Percentiles rank a stretch among this genome's conserved stretches.
phyloP scores from a whole-genome alignment of 768 basidiomycete species.

The Phlebiopsis gigantea region DNA sequence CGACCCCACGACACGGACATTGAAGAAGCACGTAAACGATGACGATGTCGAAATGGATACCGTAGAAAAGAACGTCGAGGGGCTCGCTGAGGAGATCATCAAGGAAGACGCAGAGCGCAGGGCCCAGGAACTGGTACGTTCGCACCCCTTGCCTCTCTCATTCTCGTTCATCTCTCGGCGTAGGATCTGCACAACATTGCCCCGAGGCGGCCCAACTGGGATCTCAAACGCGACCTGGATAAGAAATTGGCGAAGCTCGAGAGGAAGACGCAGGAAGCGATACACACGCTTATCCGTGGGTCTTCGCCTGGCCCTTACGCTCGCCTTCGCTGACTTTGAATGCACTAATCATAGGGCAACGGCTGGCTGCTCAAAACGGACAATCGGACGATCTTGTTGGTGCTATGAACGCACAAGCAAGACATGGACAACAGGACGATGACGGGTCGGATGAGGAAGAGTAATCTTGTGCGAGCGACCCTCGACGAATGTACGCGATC shows the following conservation, averaged over 20 bases:
- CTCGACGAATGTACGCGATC: conserved; percentile 7
- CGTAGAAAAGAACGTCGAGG: conserved; percentile 80
- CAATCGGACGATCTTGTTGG: conserved; percentile 75
- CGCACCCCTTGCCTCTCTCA: not conserved
- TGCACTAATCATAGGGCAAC: conserved; percentile 48
- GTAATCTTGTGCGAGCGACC: conserved; percentile 25
- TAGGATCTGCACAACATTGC: conserved; percentile 97
- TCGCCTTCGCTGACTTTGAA: not conserved
- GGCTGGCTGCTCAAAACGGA: conserved; percentile 75
- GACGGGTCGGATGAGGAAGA: conserved; percentile 61
- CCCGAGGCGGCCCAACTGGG: conserved; percentile 85
- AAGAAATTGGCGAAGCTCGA: conserved; percentile 88
- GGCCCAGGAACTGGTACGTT: conserved; percentile 78
- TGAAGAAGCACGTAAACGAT: conserved; percentile 54
- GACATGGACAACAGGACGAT: conserved; percentile 46
- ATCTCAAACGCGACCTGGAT: conserved; percentile 90
- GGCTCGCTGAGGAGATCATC: conserved; percentile 80
- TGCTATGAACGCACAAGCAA: conserved; percentile 76
- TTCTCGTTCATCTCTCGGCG: conserved; percentile 10
- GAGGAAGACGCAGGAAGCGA: conserved; percentile 84
- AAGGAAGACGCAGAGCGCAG: conserved; percentile 81
- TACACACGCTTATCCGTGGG: conserved; percentile 90
- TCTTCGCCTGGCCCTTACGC: conserved; percentile 11
- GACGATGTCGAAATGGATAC: conserved; percentile 70
- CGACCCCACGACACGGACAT: conserved; percentile 80